A percentile compares a stretch with the other conserved stretches of the same genome.
Conservation (phyloP, 2,329 filamentous ascomycete genomes). For the Colletotrichum liriopes region DNA sequence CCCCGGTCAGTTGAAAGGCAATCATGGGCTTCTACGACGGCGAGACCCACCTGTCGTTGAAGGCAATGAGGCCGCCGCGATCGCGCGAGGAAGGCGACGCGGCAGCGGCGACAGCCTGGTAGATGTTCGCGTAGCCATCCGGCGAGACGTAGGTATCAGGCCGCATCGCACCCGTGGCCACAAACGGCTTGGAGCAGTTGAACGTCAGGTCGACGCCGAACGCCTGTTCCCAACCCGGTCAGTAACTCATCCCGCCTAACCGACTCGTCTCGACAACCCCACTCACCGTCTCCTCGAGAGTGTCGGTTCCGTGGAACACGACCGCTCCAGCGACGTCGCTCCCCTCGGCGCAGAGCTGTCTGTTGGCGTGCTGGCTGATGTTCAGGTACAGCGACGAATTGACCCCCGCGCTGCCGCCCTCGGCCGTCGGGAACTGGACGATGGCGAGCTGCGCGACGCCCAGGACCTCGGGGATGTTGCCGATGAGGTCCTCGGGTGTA, state of each 20-base stretch:
- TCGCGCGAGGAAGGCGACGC: constrained; percentile 56
- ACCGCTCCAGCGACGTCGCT: constrained; percentile 51
- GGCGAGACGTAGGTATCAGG: constrained; percentile 68
- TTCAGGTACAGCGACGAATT: constrained; percentile 54
- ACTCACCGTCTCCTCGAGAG: constrained; percentile 65
- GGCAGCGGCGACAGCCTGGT: constrained; percentile 67
- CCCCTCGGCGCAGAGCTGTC: constrained; percentile 49
- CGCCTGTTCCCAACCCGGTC: constrained; percentile 47
- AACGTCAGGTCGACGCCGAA: constrained; percentile 68
- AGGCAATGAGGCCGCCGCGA: constrained; percentile 65
- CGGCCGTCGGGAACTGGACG: constrained; percentile 46
- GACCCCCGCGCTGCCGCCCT: constrained; percentile 49
- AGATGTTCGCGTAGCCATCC: constrained; percentile 68
- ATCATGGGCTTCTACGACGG: background rate
- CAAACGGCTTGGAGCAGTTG: constrained; percentile 67
- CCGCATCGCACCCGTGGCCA: constrained; percentile 69
- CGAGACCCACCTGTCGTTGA: constrained; percentile 59
- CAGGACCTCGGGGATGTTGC: constrained; percentile 52
- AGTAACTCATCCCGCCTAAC: background rate
- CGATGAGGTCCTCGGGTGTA: constrained; percentile 48
- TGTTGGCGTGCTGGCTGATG: constrained; percentile 51
- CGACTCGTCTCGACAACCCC: too few species aligned
- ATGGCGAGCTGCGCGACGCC: constrained; percentile 51
- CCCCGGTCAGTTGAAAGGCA: too few species aligned
- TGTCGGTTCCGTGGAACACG: constrained; percentile 67